Evolutionary conservation across 129 eudicot genomes (phyloP).

Genomic region (Helianthus annuus): DNA sequence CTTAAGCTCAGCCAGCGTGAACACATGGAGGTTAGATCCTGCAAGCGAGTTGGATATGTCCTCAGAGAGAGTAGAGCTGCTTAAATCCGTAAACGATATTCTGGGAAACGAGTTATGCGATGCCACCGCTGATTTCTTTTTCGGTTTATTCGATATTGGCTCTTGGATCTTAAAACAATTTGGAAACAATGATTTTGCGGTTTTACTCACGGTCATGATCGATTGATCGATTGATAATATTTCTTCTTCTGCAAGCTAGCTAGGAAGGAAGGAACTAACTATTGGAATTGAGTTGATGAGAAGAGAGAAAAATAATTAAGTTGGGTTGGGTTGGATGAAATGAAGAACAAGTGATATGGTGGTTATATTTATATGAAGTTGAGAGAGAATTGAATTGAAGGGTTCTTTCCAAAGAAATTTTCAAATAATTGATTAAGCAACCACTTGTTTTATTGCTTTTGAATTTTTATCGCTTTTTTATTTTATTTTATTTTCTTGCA

Average conservation of each 20-base stretch:
- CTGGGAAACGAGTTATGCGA: constrained; percentile 50
- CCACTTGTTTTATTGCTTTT: constrained; percentile 17
- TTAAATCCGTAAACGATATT: constrained; percentile 48
- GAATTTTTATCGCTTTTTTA: not conserved
- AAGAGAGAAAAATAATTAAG: not conserved
- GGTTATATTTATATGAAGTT: not conserved
- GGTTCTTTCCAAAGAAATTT: not conserved
- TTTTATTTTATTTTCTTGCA: constrained; percentile 22
- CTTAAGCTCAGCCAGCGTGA: constrained; percentile 65
- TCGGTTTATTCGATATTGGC: constrained; percentile 8
- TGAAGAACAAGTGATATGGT: not conserved
- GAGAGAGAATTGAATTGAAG: constrained; percentile 15
- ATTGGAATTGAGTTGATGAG: not conserved
- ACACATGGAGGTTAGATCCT: constrained; percentile 63
- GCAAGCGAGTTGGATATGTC: constrained; percentile 71
- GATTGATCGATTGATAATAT: not conserved
- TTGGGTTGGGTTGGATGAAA: not conserved
- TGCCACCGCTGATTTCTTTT: constrained; percentile 31
- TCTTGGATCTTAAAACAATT: constrained; percentile 48
- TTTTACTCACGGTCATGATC: constrained; percentile 52
- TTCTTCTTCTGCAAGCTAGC: not conserved
- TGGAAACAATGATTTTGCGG: constrained; percentile 44
- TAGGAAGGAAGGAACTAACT: not conserved
- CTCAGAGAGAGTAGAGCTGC: constrained; percentile 53
- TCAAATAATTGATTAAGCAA: constrained; percentile 8